phyloP scores from a whole-genome alignment of 129 eudicot genomes.

The Artemisia argyi region DNA sequence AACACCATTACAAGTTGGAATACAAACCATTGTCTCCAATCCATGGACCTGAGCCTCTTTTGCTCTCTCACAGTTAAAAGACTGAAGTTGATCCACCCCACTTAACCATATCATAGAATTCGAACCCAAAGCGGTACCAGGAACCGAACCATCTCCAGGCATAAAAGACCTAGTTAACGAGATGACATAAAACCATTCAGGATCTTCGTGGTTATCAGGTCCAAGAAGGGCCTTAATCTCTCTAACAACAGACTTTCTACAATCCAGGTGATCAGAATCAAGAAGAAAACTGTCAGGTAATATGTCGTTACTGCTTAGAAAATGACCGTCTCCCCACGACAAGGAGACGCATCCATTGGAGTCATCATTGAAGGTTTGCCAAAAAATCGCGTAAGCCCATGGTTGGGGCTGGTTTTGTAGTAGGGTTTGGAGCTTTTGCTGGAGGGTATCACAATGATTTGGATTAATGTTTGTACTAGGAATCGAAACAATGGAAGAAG shows the following conservation, averaged over 20 bases:
- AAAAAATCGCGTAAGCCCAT: constrained; percentile 67
- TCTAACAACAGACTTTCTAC: constrained; percentile 28
- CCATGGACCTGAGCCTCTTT: constrained; percentile 75
- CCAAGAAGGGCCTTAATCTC: constrained; percentile 44
- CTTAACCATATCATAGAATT: constrained; percentile 53
- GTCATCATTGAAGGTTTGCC: constrained; percentile 56
- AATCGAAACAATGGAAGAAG: constrained; percentile 34
- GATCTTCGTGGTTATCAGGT: constrained; percentile 38
- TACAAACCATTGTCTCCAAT: constrained; percentile 55
- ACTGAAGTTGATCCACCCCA: constrained; percentile 41
- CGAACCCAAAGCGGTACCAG: constrained; percentile 46
- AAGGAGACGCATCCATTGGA: constrained; percentile 32
- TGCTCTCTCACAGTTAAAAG: constrained; percentile 37
- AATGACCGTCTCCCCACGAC: constrained; percentile 65
- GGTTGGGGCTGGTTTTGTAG: constrained; percentile 49
- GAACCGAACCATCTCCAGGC: constrained; percentile 47
- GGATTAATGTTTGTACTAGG: neutral
- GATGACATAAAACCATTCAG: constrained; percentile 71
- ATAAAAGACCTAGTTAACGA: constrained; percentile 45
- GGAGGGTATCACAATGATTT: constrained; percentile 25
- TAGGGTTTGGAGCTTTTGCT: constrained; percentile 47
- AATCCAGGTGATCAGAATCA: constrained; percentile 4
- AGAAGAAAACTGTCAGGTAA: neutral
- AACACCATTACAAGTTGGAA: constrained; percentile 56
- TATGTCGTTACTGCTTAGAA: constrained; percentile 21